A percentile compares a stretch with the other conserved stretches of the same genome.
Conservation (phyloP, 2,329 filamentous ascomycete genomes). For the Ilyonectria robusta region DNA sequence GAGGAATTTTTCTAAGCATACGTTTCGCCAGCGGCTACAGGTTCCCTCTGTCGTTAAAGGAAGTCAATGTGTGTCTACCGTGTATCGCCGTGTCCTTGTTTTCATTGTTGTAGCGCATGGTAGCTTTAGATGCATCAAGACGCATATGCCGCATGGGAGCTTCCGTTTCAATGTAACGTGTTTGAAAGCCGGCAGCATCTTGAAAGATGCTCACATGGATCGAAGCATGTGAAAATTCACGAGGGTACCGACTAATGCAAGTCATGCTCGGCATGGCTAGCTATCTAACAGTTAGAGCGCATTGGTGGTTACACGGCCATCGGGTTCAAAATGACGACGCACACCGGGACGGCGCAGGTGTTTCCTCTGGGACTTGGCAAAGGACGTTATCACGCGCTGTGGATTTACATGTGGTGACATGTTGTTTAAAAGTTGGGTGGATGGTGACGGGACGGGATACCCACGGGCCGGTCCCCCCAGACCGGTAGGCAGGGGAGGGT, state of each 20-base stretch:
- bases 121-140: not conserved
- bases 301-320: not conserved
- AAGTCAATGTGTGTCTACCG: not conserved
- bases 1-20: not conserved
- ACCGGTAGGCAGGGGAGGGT: not conserved
- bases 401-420: conserved; percentile 9
- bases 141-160: not conserved
- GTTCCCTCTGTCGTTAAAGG: not conserved
- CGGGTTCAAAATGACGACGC: not conserved
- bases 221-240: conserved; percentile 10
- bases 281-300: not conserved
- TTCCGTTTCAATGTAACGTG: conserved; percentile 12
- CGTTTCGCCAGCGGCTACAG: not conserved
- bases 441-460: conserved; percentile 20
- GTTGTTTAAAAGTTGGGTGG: not conserved
- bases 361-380: not conserved
- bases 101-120: not conserved
- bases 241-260: conserved; percentile 10
- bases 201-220: not conserved
- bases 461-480: conserved; percentile 22
- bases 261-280: not conserved
- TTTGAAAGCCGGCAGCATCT: not conserved
- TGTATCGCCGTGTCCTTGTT: not conserved
- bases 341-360: not conserved
- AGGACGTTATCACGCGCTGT: not conserved